A percentile compares a stretch with the other conserved stretches of the same genome.
phyloP scores from a whole-genome alignment of 225 moss, liverwort and hornwort genomes.

The Antitrichia curtipendula region DNA sequence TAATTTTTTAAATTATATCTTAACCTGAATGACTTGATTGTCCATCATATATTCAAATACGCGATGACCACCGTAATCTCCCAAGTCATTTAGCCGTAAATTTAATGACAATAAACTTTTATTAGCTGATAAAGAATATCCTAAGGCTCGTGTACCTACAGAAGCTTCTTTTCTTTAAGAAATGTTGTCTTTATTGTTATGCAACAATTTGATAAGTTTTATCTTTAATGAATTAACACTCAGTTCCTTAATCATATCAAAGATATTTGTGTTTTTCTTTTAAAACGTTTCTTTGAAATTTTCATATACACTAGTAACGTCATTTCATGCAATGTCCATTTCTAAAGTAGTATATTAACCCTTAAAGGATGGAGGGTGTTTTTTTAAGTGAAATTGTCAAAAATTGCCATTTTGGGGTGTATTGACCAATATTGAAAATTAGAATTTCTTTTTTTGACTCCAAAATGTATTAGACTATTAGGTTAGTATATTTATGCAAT shows the following conservation, averaged over 20 bases:
- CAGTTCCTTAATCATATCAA: too few species aligned
- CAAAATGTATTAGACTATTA: neutral
- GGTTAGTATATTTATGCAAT: fast-evolving
- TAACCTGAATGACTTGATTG: constrained; percentile 33
- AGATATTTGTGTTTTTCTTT: neutral
- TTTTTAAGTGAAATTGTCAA: neutral
- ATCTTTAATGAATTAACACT: neutral
- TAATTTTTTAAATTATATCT: neutral
- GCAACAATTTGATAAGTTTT: neutral
- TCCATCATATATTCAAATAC: constrained; percentile 56
- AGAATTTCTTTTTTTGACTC: too few species aligned
- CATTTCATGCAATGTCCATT: neutral
- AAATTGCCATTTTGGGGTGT: neutral
- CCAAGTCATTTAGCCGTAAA: constrained; percentile 27
- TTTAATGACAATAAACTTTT: constrained; percentile 32
- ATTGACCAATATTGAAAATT: neutral
- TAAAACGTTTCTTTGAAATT: neutral
- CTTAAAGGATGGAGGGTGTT: fast-evolving
- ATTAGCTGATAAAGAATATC: constrained; percentile 16
- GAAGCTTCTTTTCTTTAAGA: neutral
- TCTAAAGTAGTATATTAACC: neutral
- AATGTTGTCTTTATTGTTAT: neutral
- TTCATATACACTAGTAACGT: neutral
- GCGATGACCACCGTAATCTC: constrained; percentile 44
- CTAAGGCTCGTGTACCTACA: constrained; percentile 27